These are phyloP conservation scores for Fusarium euwallaceae DNA, from an alignment of 2,329 filamentous ascomycete genomes.

Conservation along the genomic window DNA sequence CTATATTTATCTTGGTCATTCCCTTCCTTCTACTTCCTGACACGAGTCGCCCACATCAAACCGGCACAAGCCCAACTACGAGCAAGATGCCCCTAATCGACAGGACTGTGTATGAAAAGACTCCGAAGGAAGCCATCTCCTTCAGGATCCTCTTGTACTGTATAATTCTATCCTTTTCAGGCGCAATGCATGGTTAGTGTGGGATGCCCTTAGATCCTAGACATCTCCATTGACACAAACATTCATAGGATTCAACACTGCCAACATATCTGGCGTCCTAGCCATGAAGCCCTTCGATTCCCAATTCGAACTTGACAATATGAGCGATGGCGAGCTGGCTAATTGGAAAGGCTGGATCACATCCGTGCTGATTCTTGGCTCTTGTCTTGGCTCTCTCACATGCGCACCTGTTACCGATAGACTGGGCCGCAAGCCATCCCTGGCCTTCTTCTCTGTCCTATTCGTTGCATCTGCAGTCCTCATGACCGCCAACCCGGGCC, in stretches of 20 bases:
- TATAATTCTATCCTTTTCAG: conserved; percentile 20
- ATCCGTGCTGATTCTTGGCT: conserved; percentile 15
- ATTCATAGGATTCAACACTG: conserved; percentile 19
- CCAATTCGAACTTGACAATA: conserved; percentile 4
- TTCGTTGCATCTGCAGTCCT: conserved; percentile 11
- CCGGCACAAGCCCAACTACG: background rate
- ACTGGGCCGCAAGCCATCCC: conserved; percentile 14
- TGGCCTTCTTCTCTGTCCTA: conserved; percentile 9
- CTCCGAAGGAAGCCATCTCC: conserved; percentile 13
- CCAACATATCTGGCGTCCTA: conserved; percentile 22
- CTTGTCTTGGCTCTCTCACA: conserved; percentile 12
- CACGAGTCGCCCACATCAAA: background rate
- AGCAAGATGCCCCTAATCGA: conserved; percentile 12
- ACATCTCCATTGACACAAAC: background rate
- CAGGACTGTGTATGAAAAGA: conserved; percentile 7
- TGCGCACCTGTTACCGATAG: conserved; percentile 16
- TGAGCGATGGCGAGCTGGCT: conserved; percentile 6
- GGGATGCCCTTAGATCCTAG: background rate
- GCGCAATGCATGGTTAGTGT: conserved; percentile 15
- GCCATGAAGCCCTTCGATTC: conserved; percentile 17
- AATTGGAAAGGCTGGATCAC: conserved; percentile 21
- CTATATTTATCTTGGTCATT: background rate
- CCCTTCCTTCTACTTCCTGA: background rate
- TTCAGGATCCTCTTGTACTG: conserved; percentile 25
- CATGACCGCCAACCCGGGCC: conserved; percentile 14